phyloP scores from a whole-genome alignment of 495 filamentous ascomycete species.

The Xeromyces bisporus region DNA sequence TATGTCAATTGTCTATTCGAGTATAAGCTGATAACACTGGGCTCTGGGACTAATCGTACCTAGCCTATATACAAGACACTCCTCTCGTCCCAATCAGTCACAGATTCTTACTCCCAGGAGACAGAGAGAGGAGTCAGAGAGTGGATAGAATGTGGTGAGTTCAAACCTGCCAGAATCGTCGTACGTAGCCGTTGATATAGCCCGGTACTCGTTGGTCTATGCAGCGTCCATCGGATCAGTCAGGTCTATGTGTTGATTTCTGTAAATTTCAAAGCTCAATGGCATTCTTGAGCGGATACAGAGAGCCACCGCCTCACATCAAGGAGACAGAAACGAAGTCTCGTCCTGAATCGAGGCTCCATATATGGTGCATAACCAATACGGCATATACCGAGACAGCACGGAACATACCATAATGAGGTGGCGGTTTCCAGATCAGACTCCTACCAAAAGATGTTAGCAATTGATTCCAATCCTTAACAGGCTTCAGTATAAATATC shows the following conservation, averaged over 20 bases:
- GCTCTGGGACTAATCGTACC: constrained; percentile 8
- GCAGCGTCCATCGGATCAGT: constrained; percentile 1
- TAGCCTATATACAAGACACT: constrained; percentile 14
- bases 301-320: no score
- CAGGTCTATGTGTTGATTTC: no score
- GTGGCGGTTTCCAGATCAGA: constrained; percentile 96
- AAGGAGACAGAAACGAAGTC: neutral
- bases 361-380: no score
- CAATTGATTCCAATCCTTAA: neutral
- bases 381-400: no score
- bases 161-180: constrained; percentile 92
- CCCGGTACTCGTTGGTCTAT: constrained; percentile 73
- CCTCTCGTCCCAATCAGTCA: no score
- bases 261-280: no score
- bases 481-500: neutral
- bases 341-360: no score
- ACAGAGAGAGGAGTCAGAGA: no score
- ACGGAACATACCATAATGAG: constrained; percentile 61
- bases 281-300: no score
- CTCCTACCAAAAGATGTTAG: constrained; percentile 36
- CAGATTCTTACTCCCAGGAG: neutral
- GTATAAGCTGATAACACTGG: neutral
- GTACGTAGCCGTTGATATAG: constrained; percentile 86
- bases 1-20: neutral
- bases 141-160: no score